These are phyloP conservation scores for Linum lewisii DNA, from an alignment of 345 rosid species.

Conservation along the genomic window DNA sequence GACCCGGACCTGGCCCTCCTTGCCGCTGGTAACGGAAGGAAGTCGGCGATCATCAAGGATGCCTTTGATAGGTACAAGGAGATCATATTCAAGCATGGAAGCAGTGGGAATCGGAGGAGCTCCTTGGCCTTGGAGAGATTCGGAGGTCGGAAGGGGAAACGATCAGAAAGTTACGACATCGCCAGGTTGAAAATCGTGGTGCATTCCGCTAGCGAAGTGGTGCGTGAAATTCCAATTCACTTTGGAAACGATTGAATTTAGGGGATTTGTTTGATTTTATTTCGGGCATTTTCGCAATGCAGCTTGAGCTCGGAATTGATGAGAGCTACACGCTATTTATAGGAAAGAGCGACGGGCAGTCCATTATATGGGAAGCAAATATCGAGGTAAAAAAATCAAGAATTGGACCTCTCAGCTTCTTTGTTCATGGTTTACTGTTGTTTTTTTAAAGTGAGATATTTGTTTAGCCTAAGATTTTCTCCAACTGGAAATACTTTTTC, in stretches of 20 bases:
- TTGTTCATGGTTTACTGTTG: neutral
- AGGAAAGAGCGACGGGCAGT: slow-evolving; percentile 35
- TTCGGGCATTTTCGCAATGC: slow-evolving; percentile 9
- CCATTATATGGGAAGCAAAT: slow-evolving; percentile 44
- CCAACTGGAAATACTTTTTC: neutral
- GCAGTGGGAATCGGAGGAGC: slow-evolving; percentile 3
- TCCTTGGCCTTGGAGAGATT: slow-evolving; percentile 24
- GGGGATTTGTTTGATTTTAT: neutral
- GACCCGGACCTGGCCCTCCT: slow-evolving; percentile 49
- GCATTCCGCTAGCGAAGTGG: slow-evolving; percentile 55
- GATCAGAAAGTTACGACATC: slow-evolving; percentile 42
- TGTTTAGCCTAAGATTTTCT: neutral
- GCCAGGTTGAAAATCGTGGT: slow-evolving; percentile 44
- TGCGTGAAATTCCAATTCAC: slow-evolving; percentile 11
- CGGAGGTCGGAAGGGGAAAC: slow-evolving; percentile 14
- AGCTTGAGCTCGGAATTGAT: slow-evolving; percentile 57
- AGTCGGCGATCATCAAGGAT: slow-evolving; percentile 39
- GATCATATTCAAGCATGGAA: slow-evolving; percentile 49
- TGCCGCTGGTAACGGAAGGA: slow-evolving; percentile 42
- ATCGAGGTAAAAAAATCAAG: slow-evolving; percentile 49
- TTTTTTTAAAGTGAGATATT: neutral
- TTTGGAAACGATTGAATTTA: neutral
- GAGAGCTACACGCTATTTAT: slow-evolving; percentile 49
- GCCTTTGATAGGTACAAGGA: slow-evolving; percentile 63
- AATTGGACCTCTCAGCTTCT: slow-evolving; percentile 4